Base-by-base conservation (phyloP, 225 moss, liverwort and hornwort species). In the Thuidium tamariscinum region DNA sequence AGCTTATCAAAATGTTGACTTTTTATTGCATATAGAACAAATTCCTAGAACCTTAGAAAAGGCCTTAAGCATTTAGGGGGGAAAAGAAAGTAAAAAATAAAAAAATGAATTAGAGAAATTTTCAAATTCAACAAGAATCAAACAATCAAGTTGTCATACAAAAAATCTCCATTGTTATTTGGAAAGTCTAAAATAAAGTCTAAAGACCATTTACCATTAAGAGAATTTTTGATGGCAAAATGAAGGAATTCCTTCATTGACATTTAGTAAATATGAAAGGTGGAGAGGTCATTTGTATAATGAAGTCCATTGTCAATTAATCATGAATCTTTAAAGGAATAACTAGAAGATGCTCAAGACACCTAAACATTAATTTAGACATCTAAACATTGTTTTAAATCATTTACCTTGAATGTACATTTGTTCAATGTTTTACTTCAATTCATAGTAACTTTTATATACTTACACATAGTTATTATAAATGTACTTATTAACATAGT, bases 401-500 rank as follows among this genome's bases (percentile, higher is more conserved):
- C n/a, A n/a, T n/a, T n/a, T n/a, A n/a, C n/a, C n/a, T n/a, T n/a
- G n/a, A n/a, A n/a, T n/a, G n/a, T n/a, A n/a, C n/a, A n/a, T n/a
- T n/a, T n/a, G n/a, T 4, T 41, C 0, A 7, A 1, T 0, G 0
- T 13, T 69, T 41, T 15, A 15, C 2, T 1, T 15, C 8, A 26
- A 20, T 0, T 2, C 2, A 26, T 1, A 41, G 0, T 25, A 41
- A 26, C 5, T 69, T 36, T 25, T 1, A 36, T 2, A 66, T 11
- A 21, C 7, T 19, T 6, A n/a, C 1, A 0, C 2, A 2, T 2
- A 41, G 0, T 14, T 1, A 25, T 0, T 25, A 14, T 1, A 1
- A 0, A 1, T 14, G 5, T 26, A 3, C 1, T 41, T 2, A n/a
- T 0, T 25, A 0, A 39, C 1, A 0, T 26, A 2, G 3, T 0